A percentile compares a stretch with the other conserved stretches of the same genome.
Conservation (phyloP, 306 rosid species). For the Ceratonia siliqua region DNA sequence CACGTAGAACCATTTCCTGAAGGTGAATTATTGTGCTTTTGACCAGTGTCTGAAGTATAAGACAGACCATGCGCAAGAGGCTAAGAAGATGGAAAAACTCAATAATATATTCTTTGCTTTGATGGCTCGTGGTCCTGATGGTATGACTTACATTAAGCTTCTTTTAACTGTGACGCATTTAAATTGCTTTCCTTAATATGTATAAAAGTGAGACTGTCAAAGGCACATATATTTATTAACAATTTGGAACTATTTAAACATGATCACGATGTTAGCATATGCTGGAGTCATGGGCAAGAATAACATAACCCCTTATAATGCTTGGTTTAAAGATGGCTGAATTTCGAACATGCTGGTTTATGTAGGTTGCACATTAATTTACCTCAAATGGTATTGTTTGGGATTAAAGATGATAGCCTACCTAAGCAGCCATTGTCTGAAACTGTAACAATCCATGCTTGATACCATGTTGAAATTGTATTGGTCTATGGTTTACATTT, state of each 20-base stretch:
- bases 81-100: slow-evolving; percentile 89
- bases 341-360: background rate
- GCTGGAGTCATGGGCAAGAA: background rate
- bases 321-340: background rate
- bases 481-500: background rate
- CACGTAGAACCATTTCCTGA: background rate
- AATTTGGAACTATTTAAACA: background rate
- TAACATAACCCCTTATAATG: background rate
- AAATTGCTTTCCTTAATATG: background rate
- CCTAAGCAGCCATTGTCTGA: background rate
- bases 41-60: slow-evolving; percentile 79
- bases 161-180: slow-evolving; percentile 5
- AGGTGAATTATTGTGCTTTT: slow-evolving; percentile 23
- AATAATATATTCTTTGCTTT: slow-evolving; percentile 82
- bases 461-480: background rate
- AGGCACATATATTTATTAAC: background rate
- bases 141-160: slow-evolving; percentile 39
- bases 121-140: slow-evolving; percentile 95
- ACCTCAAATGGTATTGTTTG: background rate
- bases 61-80: slow-evolving; percentile 90
- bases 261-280: background rate
- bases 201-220: background rate
- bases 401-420: background rate
- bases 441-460: background rate
- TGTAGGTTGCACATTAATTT: background rate